Evolutionary conservation across 2,329 filamentous ascomycete genomes (phyloP), one percentile per base, ranked within the genome.

Genomic region (Sporothrix sp.): DNA sequence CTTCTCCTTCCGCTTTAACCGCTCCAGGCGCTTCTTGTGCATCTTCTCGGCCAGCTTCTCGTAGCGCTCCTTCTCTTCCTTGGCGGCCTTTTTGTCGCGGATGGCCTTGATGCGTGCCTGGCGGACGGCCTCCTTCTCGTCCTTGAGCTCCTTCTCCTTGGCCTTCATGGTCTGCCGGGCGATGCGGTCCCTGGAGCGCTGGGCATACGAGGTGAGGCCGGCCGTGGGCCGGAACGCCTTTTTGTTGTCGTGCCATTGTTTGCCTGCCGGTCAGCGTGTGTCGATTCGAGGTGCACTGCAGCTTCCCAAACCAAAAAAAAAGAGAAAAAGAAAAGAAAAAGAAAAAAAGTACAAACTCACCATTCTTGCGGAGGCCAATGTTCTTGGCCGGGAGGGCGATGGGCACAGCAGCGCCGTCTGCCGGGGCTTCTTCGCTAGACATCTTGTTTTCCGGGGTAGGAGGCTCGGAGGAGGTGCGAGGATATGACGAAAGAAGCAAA

Each of bases 41-140:
- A 98, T 97, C 73, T 93, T 97, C 71, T 89, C 87, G 18, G 89
- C 91, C 80, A 98, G 80, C 73, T 90, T 87, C 67, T 89, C 87
- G 65, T 91, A 97, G 59, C 91, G 76, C 62, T 90, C 88, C 68
- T 85, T 89, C 73, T 97, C 93, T 61, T 88, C 90, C 76, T 96
- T 97, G 48, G 84, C 86, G 18, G 81, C 84, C 59, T 87, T 79
- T 68, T 85, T 90, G 57, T 95, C 88, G 62, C 85, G 90, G 63
- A 97, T 86, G 10, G 77, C 77, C 62, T 90, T 78, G 50, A 93
- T 81, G 58, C 82, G 82, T 63, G 78, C 76, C 87, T 95, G 62
- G 49, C 57, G 35, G 9, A 42, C 84, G n/a, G 84, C 79, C 64
- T 95, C 89, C 70, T 95, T 96, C 71, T 96, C 93, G 0, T 89